phyloP scores from a whole-genome alignment of 768 basidiomycete species.

The Naganishia vaughanmartiniae region DNA sequence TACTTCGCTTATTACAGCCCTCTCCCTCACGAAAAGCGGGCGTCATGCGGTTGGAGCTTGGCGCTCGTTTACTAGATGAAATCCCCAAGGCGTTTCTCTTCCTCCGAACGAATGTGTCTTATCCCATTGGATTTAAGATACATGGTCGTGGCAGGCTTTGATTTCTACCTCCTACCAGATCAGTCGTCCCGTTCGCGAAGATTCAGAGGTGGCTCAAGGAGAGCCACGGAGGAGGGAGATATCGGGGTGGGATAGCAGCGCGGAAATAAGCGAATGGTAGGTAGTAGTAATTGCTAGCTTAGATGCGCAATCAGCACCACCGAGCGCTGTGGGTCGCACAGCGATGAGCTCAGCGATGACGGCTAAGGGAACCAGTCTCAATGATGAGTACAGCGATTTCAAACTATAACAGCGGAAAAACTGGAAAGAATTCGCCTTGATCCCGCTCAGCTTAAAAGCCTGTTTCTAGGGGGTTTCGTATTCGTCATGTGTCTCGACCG shows the following conservation, averaged over 20 bases:
- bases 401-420: neutral
- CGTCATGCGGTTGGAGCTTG: too few species aligned
- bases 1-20: neutral
- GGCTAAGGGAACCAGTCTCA: neutral
- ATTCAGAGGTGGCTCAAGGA: too few species aligned
- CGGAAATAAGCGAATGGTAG: neutral
- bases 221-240: too few species aligned
- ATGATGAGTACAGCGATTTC: neutral
- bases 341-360: neutral
- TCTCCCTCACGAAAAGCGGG: too few species aligned
- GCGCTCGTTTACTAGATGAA: too few species aligned
- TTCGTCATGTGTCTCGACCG: slow-evolving; percentile 1
- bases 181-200: too few species aligned
- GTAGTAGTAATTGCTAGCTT: neutral
- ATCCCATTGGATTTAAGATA: too few species aligned
- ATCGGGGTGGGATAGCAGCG: neutral
- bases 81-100: too few species aligned
- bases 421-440: neutral
- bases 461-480: slow-evolving; percentile 13
- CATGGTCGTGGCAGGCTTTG: too few species aligned
- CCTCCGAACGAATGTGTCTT: too few species aligned
- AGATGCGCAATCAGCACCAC: neutral
- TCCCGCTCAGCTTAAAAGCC: neutral
- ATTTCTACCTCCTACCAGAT: too few species aligned
- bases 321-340: neutral